phyloP scores from a whole-genome alignment of 495 filamentous ascomycete species.

The Neurospora terricola region DNA sequence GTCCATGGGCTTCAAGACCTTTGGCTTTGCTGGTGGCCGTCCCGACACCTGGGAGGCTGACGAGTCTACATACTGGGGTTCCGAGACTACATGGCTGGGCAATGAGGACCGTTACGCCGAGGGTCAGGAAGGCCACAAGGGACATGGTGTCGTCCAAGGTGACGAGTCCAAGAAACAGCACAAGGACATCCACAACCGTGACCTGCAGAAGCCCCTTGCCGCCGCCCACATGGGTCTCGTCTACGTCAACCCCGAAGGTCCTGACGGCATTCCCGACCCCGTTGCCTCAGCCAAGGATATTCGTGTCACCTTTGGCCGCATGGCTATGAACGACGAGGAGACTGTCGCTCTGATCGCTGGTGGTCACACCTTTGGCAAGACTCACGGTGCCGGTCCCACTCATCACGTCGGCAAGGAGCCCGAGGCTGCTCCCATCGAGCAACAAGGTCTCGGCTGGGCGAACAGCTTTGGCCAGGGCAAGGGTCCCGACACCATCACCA shows the following conservation, averaged over 20 bases:
- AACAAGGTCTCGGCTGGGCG: slow-evolving; percentile 59
- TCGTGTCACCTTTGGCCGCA: slow-evolving; percentile 59
- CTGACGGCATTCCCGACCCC: slow-evolving; percentile 58
- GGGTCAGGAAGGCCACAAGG: slow-evolving; percentile 34
- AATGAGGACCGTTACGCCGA: slow-evolving; percentile 54
- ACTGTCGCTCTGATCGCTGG: slow-evolving; percentile 67
- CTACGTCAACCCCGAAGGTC: slow-evolving; percentile 69
- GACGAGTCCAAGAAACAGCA: slow-evolving; percentile 37
- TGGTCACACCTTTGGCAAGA: slow-evolving; percentile 67
- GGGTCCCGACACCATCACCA: slow-evolving; percentile 59
- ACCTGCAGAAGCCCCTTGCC: slow-evolving; percentile 53
- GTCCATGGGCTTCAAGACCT: slow-evolving; percentile 63
- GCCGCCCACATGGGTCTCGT: slow-evolving; percentile 65
- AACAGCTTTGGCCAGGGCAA: slow-evolving; percentile 49
- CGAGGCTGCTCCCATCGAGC: slow-evolving; percentile 48
- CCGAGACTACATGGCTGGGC: slow-evolving; percentile 59
- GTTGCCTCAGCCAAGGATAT: slow-evolving; percentile 58
- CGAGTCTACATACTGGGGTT: slow-evolving; percentile 65
- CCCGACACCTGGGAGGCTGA: slow-evolving; percentile 61
- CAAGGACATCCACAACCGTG: slow-evolving; percentile 46
- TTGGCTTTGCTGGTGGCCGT: slow-evolving; percentile 62
- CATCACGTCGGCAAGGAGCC: slow-evolving; percentile 53
- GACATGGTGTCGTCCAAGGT: slow-evolving; percentile 34
- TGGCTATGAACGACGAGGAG: slow-evolving; percentile 74
- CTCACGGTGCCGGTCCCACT: slow-evolving; percentile 54